Evolutionary conservation across 2,329 filamentous ascomycete genomes (phyloP).

Genomic region (Lachnum nothofagi): DNA sequence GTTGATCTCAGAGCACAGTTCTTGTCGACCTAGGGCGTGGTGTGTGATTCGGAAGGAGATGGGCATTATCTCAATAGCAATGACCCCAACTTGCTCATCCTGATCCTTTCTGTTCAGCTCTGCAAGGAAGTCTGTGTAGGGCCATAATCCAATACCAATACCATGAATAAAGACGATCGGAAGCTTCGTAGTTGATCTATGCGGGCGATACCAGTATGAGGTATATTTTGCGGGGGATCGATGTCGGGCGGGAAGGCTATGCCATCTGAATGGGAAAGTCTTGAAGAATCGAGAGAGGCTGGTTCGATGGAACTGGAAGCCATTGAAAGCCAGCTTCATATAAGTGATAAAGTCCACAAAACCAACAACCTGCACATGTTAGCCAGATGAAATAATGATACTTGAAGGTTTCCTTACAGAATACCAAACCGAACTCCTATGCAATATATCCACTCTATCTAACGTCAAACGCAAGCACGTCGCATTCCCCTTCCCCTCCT

Average conservation of each 20-base stretch:
- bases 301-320: slow-evolving; percentile 45
- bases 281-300: slow-evolving; percentile 38
- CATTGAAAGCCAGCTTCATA: slow-evolving; percentile 37
- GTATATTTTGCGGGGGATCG: slow-evolving; percentile 44
- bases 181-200: slow-evolving; percentile 51
- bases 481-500: slow-evolving; percentile 48
- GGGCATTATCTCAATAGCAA: slow-evolving; percentile 54
- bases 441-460: slow-evolving; percentile 52
- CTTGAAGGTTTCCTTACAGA: slow-evolving; percentile 35
- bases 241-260: slow-evolving; percentile 42
- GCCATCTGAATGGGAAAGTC: slow-evolving; percentile 51
- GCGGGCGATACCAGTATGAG: slow-evolving; percentile 57
- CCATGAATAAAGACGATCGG: slow-evolving; percentile 60
- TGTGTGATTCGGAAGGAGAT: slow-evolving; percentile 53
- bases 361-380: slow-evolving; percentile 26
- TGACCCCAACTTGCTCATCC: slow-evolving; percentile 50
- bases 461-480: slow-evolving; percentile 52
- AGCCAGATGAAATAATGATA: slow-evolving; percentile 3
- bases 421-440: slow-evolving; percentile 55
- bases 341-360: slow-evolving; percentile 35
- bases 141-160: slow-evolving; percentile 55
- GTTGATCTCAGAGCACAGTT: slow-evolving; percentile 48
- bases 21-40: slow-evolving; percentile 41
- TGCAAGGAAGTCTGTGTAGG: slow-evolving; percentile 50
- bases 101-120: slow-evolving; percentile 41